Conservation (phyloP, 495 filamentous ascomycete genomes). For the Annulohypoxylon moriforme region DNA sequence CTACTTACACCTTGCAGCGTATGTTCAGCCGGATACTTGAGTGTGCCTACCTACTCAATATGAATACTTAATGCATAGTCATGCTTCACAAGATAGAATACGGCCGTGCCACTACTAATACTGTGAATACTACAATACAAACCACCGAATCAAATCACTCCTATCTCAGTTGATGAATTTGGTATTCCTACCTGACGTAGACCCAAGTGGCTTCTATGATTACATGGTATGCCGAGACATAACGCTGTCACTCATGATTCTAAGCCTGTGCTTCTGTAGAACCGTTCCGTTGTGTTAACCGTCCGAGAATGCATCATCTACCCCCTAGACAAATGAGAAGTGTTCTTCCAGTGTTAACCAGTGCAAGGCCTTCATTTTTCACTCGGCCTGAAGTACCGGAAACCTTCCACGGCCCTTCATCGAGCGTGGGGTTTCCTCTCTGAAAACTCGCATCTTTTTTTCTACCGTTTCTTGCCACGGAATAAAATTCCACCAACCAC, state of each 20-base stretch:
- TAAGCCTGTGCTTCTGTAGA: constrained; percentile 2
- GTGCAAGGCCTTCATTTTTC: constrained; percentile 17
- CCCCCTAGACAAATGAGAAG: constrained; percentile 23
- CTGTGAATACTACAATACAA: not conserved
- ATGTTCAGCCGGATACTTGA: too few relatives aligned
- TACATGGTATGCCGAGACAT: constrained; percentile 1
- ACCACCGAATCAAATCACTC: not conserved
- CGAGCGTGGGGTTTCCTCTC: not conserved
- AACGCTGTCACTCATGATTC: constrained; percentile 1
- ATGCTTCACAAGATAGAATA: not conserved
- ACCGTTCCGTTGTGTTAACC: constrained; percentile 10
- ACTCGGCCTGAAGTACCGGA: constrained; percentile 1
- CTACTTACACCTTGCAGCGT: too few relatives aligned
- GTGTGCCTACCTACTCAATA: too few relatives aligned
- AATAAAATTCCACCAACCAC: constrained; percentile 88
- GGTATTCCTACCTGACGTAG: not conserved
- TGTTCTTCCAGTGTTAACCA: constrained; percentile 22
- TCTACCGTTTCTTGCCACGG: constrained; percentile 47
- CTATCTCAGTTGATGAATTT: not conserved
- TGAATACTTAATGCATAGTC: not conserved
- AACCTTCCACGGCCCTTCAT: not conserved
- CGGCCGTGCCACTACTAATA: not conserved
- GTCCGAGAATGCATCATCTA: constrained; percentile 9
- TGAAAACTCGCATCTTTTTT: not conserved
- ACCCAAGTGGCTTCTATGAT: constrained; percentile 9